A percentile compares a stretch with the other conserved stretches of the same genome.
Conservation (phyloP, 495 filamentous ascomycete species). For the Aspergillus ostianus region DNA sequence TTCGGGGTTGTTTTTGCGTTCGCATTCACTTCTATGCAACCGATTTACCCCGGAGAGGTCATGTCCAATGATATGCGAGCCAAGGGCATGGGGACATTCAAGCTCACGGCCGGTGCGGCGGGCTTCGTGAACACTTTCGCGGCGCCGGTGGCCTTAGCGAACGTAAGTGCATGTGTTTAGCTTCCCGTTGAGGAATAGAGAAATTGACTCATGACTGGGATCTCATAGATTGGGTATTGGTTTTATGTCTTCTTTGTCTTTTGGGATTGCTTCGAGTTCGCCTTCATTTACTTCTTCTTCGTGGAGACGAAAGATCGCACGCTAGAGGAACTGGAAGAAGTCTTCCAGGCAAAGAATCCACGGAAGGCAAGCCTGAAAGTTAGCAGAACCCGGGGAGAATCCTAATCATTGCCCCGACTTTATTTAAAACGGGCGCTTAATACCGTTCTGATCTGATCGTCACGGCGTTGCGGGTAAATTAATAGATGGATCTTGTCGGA, state of each 20-base stretch:
- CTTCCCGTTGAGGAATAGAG: no score
- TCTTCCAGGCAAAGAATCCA: conserved; percentile 13
- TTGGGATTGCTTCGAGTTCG: conserved; percentile 13
- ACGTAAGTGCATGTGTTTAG: conserved; percentile 1
- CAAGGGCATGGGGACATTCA: conserved; percentile 22
- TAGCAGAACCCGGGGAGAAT: no score
- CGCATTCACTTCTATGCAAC: conserved; percentile 25
- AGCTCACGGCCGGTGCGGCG: conserved; percentile 13
- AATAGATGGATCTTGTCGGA: no score
- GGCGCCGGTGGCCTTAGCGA: conserved; percentile 12
- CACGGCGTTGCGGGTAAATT: no score
- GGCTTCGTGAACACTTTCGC: conserved; percentile 17
- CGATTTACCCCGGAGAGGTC: conserved; percentile 26
- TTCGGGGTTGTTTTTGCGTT: conserved; percentile 56
- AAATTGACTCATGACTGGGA: no score
- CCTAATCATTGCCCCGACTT: no score
- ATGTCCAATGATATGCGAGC: conserved; percentile 28
- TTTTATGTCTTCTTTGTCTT: conserved; percentile 19
- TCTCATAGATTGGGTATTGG: conserved; percentile 15
- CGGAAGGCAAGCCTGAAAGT: conserved; percentile 12
- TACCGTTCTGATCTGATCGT: no score
- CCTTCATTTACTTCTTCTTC: conserved; percentile 17
- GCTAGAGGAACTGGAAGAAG: conserved; percentile 14
- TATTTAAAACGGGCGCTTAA: no score
- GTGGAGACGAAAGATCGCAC: conserved; percentile 17